Conservation (phyloP, 2,329 filamentous ascomycete species). For the Exophiala calicioides region DNA sequence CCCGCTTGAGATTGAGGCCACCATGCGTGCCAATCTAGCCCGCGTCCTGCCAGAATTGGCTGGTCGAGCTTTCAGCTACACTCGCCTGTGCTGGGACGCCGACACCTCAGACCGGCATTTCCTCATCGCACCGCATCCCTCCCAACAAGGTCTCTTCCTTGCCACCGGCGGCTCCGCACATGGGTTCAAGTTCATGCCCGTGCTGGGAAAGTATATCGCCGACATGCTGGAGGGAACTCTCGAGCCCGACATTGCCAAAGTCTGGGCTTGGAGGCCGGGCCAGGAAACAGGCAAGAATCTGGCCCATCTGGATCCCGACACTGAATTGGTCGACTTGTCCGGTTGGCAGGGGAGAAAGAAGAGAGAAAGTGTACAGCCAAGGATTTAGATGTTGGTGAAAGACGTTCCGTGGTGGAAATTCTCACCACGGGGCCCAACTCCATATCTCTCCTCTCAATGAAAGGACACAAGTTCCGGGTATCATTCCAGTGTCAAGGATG, state of each 20-base stretch:
- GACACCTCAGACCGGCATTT: slow-evolving; percentile 57
- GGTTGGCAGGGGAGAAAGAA: slow-evolving; percentile 30
- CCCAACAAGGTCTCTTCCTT: slow-evolving; percentile 46
- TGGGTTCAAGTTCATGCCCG: slow-evolving; percentile 56
- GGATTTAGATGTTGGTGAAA: background rate
- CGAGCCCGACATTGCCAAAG: slow-evolving; percentile 33
- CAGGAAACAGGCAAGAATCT: slow-evolving; percentile 27
- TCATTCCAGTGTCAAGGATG: too few species aligned
- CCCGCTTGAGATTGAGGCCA: slow-evolving; percentile 48
- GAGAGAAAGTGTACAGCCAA: slow-evolving; percentile 12
- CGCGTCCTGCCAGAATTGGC: slow-evolving; percentile 56
- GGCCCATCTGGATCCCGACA: slow-evolving; percentile 33
- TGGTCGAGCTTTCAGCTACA: slow-evolving; percentile 50
- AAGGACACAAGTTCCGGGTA: too few species aligned
- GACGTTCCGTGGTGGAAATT: too few species aligned
- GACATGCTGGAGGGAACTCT: slow-evolving; percentile 50
- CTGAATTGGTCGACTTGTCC: slow-evolving; percentile 28
- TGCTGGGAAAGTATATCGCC: slow-evolving; percentile 51
- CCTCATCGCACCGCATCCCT: slow-evolving; percentile 52
- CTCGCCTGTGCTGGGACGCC: slow-evolving; percentile 59
- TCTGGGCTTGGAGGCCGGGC: slow-evolving; percentile 10
- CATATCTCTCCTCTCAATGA: too few species aligned
- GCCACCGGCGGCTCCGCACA: slow-evolving; percentile 55
- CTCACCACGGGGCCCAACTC: too few species aligned
- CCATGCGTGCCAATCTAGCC: slow-evolving; percentile 49